Base-by-base conservation (phyloP, 2,329 filamentous ascomycete species). In the Hypoxylon sp. region DNA sequence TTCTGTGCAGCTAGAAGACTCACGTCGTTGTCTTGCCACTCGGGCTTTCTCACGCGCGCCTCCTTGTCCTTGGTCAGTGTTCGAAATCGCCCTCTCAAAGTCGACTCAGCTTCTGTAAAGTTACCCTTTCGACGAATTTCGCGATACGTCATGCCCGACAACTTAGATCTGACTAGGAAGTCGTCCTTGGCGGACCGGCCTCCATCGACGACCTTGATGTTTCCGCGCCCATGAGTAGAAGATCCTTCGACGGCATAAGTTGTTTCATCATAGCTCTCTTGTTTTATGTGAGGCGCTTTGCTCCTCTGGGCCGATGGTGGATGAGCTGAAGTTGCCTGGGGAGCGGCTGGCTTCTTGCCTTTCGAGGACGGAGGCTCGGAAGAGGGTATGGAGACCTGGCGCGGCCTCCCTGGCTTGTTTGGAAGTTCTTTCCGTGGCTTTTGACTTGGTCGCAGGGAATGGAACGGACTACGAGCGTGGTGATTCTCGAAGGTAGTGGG, bases 51-150 rank as follows among this genome's bases (percentile, higher is more conserved):
- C 2, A 91, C 85, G 4, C 91, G 81, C 60, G 87, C 82, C 32
- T 84, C 81, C 70, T 87, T 87, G 11, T 79, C 77, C 78, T 92
- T 92, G 6, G 87, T 91, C 71, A 93, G 76, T 2, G 84, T 87
- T 3, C 91, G 82, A 70, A 85, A 88, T 0, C 90, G 84, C 0
- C 91, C 91, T 12, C 91, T 84, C 36, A 94, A 81, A 0, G 91
- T 93, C 9, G 90, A 91, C 77, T 92, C 90, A 1, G 89, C 88
- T 71, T 91, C 89, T 0, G 74, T 77, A 67, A 89, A 89, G 1
- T 81, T 78, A 12, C 88, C 86, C 16, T 78, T 72, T 5, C 74
- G 70, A 36, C 84, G 84, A 71, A 93, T 92, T 62, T 90, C 83
- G 56, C 83, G 85, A 77, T 92, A 93, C 0, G 89, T 87, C 79